Conservation (phyloP, 257 asterid species). For the Mitragyna speciosa region DNA sequence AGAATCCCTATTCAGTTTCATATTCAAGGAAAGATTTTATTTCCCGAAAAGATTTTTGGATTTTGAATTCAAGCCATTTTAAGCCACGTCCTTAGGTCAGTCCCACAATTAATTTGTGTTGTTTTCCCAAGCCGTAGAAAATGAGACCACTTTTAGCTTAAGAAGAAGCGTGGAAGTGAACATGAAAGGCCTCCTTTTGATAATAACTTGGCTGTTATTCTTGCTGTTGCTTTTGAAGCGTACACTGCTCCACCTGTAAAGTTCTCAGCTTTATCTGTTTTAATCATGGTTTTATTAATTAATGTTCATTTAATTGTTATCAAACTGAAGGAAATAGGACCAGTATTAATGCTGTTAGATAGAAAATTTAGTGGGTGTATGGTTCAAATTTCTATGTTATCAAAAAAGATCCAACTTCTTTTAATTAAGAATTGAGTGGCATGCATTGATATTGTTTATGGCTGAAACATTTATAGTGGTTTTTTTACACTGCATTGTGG, state of each 20-base stretch:
- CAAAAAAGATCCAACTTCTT: too few relatives aligned
- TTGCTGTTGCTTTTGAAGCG: constrained; percentile 99
- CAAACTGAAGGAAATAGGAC: neutral
- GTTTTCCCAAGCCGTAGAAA: constrained; percentile 36
- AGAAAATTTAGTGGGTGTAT: neutral
- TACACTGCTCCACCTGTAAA: constrained; percentile 82
- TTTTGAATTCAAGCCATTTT: neutral
- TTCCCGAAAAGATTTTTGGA: too few relatives aligned
- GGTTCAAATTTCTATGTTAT: neutral
- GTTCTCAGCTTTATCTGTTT: constrained; percentile 22
- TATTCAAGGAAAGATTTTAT: neutral
- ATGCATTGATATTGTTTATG: neutral
- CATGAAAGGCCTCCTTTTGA: constrained; percentile 66
- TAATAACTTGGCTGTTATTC: constrained; percentile 86
- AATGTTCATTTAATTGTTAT: neutral
- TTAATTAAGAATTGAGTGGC: neutral
- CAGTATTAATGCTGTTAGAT: neutral
- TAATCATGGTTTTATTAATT: neutral
- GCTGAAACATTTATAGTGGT: neutral
- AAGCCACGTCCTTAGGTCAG: constrained; percentile 3
- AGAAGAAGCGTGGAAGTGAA: constrained; percentile 27
- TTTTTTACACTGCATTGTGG: neutral
- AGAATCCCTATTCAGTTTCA: too few relatives aligned
- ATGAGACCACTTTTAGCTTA: constrained; percentile 32
- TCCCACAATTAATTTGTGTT: constrained; percentile 3